Conservation (phyloP, 2,329 filamentous ascomycete genomes). For the Dactylellina drechsleri region DNA sequence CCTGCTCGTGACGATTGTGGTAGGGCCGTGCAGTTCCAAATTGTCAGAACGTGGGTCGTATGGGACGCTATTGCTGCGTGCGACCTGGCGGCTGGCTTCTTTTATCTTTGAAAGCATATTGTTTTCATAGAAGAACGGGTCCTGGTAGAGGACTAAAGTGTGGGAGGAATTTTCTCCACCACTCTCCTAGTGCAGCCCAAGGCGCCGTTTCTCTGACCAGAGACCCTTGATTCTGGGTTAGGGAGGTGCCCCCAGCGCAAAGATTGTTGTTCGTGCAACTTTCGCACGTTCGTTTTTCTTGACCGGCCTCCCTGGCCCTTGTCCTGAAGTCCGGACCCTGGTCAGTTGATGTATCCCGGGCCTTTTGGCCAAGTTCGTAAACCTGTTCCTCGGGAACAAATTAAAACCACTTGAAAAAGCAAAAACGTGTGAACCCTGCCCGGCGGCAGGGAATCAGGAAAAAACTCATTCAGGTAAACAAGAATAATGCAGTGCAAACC, state of each 20-base stretch:
- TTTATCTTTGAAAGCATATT: conserved; percentile 54
- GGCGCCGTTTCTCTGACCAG: conserved; percentile 32
- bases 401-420: conserved; percentile 34
- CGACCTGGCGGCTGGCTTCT: conserved; percentile 50
- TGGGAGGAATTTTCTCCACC: conserved; percentile 51
- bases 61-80: conserved; percentile 53
- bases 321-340: conserved; percentile 30
- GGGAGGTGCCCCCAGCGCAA: conserved; percentile 42
- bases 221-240: conserved; percentile 52
- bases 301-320: conserved; percentile 32
- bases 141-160: conserved; percentile 24
- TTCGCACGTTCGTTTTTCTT: conserved; percentile 52
- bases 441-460: conserved; percentile 38
- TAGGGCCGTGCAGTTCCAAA: conserved; percentile 19
- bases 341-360: conserved; percentile 44
- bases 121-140: conserved; percentile 7
- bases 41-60: conserved; percentile 29
- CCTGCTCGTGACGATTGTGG: conserved; percentile 27
- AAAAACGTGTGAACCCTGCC: conserved; percentile 34
- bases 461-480: conserved; percentile 28
- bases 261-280: conserved; percentile 45
- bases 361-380: conserved; percentile 50
- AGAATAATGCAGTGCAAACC: not conserved
- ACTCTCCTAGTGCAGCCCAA: conserved; percentile 45
- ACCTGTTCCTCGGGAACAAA: conserved; percentile 52